Evolutionary conservation across 495 filamentous ascomycete species (phyloP).

Genomic region (Tuber borchii): DNA sequence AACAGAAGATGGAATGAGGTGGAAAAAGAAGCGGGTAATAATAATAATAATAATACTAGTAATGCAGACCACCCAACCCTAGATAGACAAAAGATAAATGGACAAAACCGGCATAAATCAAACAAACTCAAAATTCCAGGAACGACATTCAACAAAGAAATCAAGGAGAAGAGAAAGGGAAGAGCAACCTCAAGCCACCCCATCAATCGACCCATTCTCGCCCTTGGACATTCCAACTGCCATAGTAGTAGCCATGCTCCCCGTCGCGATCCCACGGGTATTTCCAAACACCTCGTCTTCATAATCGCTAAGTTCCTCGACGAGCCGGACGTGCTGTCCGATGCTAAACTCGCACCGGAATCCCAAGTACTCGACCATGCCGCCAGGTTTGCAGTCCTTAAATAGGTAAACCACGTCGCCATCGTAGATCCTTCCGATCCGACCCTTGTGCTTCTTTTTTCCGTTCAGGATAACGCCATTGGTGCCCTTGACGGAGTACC

Average conservation of each 20-base stretch:
- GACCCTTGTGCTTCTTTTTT: slow-evolving; percentile 19
- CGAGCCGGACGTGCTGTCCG: slow-evolving; percentile 17
- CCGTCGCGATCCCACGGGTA: slow-evolving; percentile 4
- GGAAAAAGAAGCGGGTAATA: background rate
- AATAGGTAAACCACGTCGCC: slow-evolving; percentile 34
- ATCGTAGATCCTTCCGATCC: slow-evolving; percentile 25
- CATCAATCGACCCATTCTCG: background rate
- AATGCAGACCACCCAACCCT: slow-evolving; percentile 1
- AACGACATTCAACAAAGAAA: slow-evolving; percentile 10
- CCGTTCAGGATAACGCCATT: slow-evolving; percentile 35
- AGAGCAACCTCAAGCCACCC: background rate
- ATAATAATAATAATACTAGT: slow-evolving; percentile 4
- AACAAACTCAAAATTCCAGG: background rate
- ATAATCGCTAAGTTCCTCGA: slow-evolving; percentile 20
- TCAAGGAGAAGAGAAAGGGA: background rate
- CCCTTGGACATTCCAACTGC: slow-evolving; percentile 14
- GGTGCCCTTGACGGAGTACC: slow-evolving; percentile 23
- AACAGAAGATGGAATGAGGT: background rate
- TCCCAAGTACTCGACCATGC: slow-evolving; percentile 22
- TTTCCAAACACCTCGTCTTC: background rate
- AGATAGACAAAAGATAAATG: background rate
- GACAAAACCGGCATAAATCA: background rate
- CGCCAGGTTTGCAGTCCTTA: slow-evolving; percentile 11
- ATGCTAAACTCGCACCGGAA: slow-evolving; percentile 32
- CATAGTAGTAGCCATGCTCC: slow-evolving; percentile 28